Evolutionary conservation across 1,139 yeast genomes (phyloP), one percentile per base, ranked within the genome.

Genomic region (Saccharomyces hybrid): DNA sequence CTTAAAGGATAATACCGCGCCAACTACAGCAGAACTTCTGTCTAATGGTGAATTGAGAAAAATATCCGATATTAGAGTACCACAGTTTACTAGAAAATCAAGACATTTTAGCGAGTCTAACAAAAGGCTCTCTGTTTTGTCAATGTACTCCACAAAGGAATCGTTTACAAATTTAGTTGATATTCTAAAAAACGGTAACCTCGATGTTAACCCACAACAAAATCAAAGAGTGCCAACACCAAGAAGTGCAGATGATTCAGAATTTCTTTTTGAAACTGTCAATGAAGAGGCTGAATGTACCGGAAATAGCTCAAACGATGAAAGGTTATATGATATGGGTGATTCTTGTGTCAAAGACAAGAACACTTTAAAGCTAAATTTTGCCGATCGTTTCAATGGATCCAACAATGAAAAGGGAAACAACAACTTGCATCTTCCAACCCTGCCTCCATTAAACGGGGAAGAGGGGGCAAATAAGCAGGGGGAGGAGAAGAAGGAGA

Each of bases 31-130:
- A 20, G 23, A 20, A 20, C 23, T 3, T 25, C 9, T 16, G 6
- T 38, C 2, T 20, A 63, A 62, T 42, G 54, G 52, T n/a, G 71
- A 70, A n/a, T 76, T 76, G 47, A 72, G 70, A 51, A 75, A 72
- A 20, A 75, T 85, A 51, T 79, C 86, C 11, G 84, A 81, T 58
- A 83, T 85, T 46, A 77, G 76, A 55, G 81, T 85, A 56, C 91
- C 91, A 26, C 81, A 80, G 59, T 88, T 84, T 34, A 81, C 89
- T 0, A 79, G 89, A 68, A 81, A 82, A 63, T 83, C 88, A 2
- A 77, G 82, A 63, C 76, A 80, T 56, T 84, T 81, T 67, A 78
- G 84, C 46, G 77, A 77, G 53, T 80, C 84, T 2, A 82, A 81
- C 65, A 85, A 83, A 70, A 77, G 93, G 63, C 73, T 84, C 51